Base-by-base conservation (phyloP, 257 asterid species). In the Solanum bukasovii region DNA sequence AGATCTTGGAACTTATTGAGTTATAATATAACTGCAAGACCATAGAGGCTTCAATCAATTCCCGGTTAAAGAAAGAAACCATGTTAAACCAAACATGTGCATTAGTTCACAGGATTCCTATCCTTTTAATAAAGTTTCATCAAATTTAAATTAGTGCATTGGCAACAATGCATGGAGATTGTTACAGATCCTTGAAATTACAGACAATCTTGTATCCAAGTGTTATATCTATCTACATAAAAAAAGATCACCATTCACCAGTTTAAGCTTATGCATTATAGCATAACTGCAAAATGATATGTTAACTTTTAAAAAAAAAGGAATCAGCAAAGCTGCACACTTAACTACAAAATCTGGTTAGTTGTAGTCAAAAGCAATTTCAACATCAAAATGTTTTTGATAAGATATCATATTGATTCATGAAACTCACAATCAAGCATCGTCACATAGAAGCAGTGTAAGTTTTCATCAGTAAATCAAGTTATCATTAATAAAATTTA, bases 1-100 rank as follows among this genome's bases (percentile, higher is more conserved):
- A 87, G 89, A 92, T 88, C 87, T 93, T 95, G 88, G 98, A 91
- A 86, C 89, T 86, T 87, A 92, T 83, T 84, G 93, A 92, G 88
- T 92, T 94, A 88, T 91, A 93, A 87, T 94, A 96, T 89, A 96
- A 91, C 99, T 97, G 97, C 96, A 92, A 91, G 42, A 87, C 68
- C 13, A 87, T 31, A 84, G 90, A 84, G 90, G 56, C 38, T 40
- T 84, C 84, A 89, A 84, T 89, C 74, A 89, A 49, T 89, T 75
- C 49, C 35, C 25, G 13, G 1, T 34, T 21, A 82, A 59, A 70
- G 56, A 77, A 59, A 46, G 83, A 52, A 25, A 83, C 42, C 68
- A 18, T 40, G 38, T 21, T 46, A 87, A 25, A 25, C 23, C 6
- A 46, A 79, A 79, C 68, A 81, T 18, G 42, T 46, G 70, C 68